A percentile compares a stretch with the other conserved stretches of the same genome.
These are phyloP conservation scores for Heritiera fomes DNA, from an alignment of 345 rosid genomes.

Conservation along the genomic window DNA sequence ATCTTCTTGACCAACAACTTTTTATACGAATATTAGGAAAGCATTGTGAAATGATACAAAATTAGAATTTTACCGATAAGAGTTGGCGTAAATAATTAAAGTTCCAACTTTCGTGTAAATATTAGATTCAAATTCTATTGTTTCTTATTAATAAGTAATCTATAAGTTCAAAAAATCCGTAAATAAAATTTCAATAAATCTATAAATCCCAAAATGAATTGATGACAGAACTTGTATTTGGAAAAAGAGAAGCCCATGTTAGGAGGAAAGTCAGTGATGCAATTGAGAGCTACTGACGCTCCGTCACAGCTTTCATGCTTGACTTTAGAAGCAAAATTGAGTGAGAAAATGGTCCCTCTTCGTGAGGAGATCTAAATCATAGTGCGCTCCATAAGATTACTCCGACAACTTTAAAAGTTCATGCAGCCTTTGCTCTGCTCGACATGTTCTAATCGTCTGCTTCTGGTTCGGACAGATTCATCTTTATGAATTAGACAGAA, in stretches of 20 bases:
- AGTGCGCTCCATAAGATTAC: background rate
- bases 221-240: too few relatives aligned
- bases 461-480: background rate
- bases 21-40: too few relatives aligned
- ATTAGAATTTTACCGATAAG: too few relatives aligned
- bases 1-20: too few relatives aligned
- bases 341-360: slow-evolving; percentile 17
- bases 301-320: slow-evolving; percentile 11
- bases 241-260: background rate
- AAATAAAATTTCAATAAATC: too few relatives aligned
- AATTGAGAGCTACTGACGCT: slow-evolving; percentile 15
- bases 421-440: background rate
- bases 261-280: slow-evolving; percentile 16
- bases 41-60: too few relatives aligned
- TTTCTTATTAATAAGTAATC: too few relatives aligned
- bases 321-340: slow-evolving; percentile 22
- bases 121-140: too few relatives aligned
- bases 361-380: background rate
- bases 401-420: background rate
- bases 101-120: too few relatives aligned
- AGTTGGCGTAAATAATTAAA: too few relatives aligned
- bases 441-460: background rate
- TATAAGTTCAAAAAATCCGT: too few relatives aligned
- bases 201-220: too few relatives aligned
- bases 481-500: background rate